Evolutionary conservation across 1,284 basidiomycete genomes (phyloP), one percentile per base, ranked within the genome.

Genomic region (Leccinum huronense): DNA sequence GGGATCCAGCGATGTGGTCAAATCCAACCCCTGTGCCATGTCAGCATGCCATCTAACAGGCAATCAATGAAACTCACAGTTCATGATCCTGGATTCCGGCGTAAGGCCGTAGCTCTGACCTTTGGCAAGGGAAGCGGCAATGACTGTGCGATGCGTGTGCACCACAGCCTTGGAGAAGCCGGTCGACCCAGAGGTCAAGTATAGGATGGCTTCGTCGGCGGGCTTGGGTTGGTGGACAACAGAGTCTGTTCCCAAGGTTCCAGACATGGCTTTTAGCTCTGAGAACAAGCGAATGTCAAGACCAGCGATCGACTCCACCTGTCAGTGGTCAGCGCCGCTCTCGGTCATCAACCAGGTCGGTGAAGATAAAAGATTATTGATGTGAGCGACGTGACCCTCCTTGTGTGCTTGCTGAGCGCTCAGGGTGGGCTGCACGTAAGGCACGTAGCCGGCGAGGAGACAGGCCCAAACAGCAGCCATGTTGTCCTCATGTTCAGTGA

Each of bases 1-100:
- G 63, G n/a, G 72, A 76, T 14, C 72, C 74, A 3, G 76, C 76
- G 23, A 77, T 73, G 56, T 77, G 76, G 59, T 77, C 75, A 33
- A 77, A 74, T 13, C 73, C 73, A 23, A 75, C 75, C 73, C 53
- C 53, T 55, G 53, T 56, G 10, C 16, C 27, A 36, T 19, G 31
- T 70, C 13, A 70, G 63, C 13, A n/a, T 14, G 36, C 3, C 5
- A 13, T n/a, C 16, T 30, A 1, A 19, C 5, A 38, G 23, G 10
- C 6, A 9, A 38, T 3, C 9, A n/a, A 8, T 23, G 8, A 30
- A n/a, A 70, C 71, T 58, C 8, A 77, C 73, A 75, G 63, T 74
- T 74, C 65, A 74, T 58, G 57, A 76, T 59, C 19, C 63, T 76
- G 8, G 73, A 72, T n/a, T 67, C 45, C 0, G 75, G 57, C n/a